phyloP scores from a whole-genome alignment of 352 stramenopile species.

The Phytophthora sansomeana region DNA sequence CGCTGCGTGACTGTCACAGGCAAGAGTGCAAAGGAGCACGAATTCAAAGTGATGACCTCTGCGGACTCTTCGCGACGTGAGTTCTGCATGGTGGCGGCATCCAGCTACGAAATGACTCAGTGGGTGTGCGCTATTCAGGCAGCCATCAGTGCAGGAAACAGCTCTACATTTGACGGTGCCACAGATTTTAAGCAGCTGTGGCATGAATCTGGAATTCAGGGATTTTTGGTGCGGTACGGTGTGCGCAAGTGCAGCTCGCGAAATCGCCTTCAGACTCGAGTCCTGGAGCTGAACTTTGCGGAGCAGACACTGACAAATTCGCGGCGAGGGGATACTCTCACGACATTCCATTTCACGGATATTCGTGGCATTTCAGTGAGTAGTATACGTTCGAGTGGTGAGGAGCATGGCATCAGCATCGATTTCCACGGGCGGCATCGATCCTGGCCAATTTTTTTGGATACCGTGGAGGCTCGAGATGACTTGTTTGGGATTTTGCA shows the following conservation, averaged over 20 bases:
- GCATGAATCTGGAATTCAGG: conserved; percentile 81
- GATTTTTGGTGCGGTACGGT: conserved; percentile 85
- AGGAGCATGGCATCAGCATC: conserved; percentile 77
- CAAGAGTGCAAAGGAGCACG: conserved; percentile 71
- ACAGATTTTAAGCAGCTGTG: conserved; percentile 79
- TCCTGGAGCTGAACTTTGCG: conserved; percentile 89
- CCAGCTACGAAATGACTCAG: conserved; percentile 83
- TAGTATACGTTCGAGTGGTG: conserved; percentile 46
- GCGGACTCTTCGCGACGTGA: conserved; percentile 73
- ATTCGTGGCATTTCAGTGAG: conserved; percentile 56
- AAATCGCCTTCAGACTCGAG: conserved; percentile 84
- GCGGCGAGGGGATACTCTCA: conserved; percentile 79
- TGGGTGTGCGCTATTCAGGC: conserved; percentile 86
- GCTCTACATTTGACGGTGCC: conserved; percentile 74
- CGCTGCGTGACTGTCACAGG: conserved; percentile 63
- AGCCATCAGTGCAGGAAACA: conserved; percentile 84
- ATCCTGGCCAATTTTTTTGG: conserved; percentile 83
- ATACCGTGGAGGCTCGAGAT: conserved; percentile 75
- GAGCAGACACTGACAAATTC: conserved; percentile 87
- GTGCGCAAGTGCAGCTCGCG: conserved; percentile 82
- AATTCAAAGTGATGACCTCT: conserved; percentile 84
- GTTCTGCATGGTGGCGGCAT: conserved; percentile 67
- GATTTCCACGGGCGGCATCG: conserved; percentile 71
- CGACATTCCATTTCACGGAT: conserved; percentile 79
- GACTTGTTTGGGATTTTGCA: conserved; percentile 76